Conservation (phyloP, 202 grass and related monocot species). For the Schoenoplectus triqueter region DNA sequence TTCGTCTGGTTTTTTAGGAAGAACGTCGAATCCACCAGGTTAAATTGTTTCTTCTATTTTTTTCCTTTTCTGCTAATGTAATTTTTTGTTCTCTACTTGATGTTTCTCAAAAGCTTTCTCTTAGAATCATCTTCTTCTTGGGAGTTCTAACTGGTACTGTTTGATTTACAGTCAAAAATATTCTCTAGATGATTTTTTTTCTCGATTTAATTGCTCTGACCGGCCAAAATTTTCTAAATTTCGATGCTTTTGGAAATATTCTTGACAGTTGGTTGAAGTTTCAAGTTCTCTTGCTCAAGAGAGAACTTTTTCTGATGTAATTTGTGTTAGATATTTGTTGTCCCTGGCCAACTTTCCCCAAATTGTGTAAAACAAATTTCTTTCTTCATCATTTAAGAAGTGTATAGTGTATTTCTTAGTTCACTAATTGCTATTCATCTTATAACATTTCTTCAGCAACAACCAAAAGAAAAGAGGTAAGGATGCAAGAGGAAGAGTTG, state of each 20-base stretch:
- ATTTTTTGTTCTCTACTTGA: not conserved
- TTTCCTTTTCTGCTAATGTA: not conserved
- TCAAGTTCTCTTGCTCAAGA: not conserved
- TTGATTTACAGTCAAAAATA: not conserved
- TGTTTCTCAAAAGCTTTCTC: not conserved
- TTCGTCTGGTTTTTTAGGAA: not conserved
- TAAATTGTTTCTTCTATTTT: not conserved
- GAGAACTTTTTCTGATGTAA: not conserved
- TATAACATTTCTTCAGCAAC: not conserved
- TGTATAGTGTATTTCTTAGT: not conserved
- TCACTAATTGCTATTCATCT: not conserved
- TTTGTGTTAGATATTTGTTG: not conserved
- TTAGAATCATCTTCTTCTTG: not conserved
- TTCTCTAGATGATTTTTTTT: not conserved
- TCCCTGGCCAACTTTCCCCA: not conserved
- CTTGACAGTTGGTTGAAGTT: not conserved
- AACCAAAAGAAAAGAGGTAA: not conserved
- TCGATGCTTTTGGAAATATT: not conserved
- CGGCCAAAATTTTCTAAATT: not conserved
- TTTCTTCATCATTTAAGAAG: no score
- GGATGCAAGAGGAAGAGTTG: not conserved
- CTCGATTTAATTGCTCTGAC: constrained; percentile 8
- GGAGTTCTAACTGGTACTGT: not conserved
- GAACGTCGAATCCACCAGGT: not conserved
- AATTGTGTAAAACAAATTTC: not conserved